phyloP scores from a whole-genome alignment of 139 green algal species.

The Chlamydomonas sphaeroides region DNA sequence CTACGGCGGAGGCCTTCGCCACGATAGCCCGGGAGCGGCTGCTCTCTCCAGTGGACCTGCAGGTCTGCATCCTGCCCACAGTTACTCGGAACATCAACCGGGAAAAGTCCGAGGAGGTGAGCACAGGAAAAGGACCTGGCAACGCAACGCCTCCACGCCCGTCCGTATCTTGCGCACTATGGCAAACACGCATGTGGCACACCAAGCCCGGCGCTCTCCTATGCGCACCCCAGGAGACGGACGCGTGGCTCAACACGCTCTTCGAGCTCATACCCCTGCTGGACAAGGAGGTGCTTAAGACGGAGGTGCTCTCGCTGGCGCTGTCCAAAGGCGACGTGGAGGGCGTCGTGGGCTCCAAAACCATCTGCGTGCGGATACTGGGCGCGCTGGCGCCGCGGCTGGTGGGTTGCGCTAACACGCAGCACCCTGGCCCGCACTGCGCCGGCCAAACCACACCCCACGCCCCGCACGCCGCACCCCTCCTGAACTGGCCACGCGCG shows the following conservation, averaged over 20 bases:
- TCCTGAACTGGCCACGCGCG: no score
- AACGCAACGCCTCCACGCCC: no score
- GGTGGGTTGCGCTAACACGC: no score
- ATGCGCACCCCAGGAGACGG: slow-evolving; percentile 51
- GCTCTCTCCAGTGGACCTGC: slow-evolving; percentile 50
- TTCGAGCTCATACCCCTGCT: slow-evolving; percentile 54
- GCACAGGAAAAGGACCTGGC: no score
- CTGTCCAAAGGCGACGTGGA: slow-evolving; percentile 61
- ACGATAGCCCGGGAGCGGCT: slow-evolving; percentile 50
- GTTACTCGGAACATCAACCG: slow-evolving; percentile 59
- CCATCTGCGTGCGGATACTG: slow-evolving; percentile 55
- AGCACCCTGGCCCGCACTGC: no score
- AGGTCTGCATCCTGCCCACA: slow-evolving; percentile 52
- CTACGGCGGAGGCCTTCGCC: slow-evolving; percentile 49
- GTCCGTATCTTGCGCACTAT: no score
- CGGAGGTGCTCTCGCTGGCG: slow-evolving; percentile 53
- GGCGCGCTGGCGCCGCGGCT: slow-evolving; percentile 43
- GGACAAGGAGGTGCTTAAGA: slow-evolving; percentile 57
- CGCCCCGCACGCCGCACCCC: no score
- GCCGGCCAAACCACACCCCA: no score
- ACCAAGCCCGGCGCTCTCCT: not conserved
- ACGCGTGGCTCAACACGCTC: slow-evolving; percentile 54
- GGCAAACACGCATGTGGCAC: no score
- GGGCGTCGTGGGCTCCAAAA: slow-evolving; percentile 44
- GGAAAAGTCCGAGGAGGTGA: slow-evolving; percentile 58